Base-by-base conservation (phyloP, 495 filamentous ascomycete species). In the Podospora pseudoanserina region DNA sequence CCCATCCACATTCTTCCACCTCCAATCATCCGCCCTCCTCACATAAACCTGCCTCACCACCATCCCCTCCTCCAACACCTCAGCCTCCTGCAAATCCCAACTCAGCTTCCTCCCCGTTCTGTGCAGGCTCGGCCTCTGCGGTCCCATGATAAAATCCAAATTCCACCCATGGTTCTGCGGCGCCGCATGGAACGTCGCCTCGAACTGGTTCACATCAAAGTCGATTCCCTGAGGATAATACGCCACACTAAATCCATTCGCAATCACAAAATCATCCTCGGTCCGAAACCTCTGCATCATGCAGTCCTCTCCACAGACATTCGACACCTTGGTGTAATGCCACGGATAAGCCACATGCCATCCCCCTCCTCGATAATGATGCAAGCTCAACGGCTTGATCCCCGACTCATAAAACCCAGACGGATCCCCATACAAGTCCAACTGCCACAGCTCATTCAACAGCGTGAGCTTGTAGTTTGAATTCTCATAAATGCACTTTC, bases 331-430 rank as follows among this genome's bases (percentile, higher is more conserved):
- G 70, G 84, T 87, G 84, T 89, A 90, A 73, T 88, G 85, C 75
- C 86, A 86, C 7, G 89, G 84, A 32, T 87, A 82, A 49, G 81
- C 80, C 1, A 74, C 67, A 72, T 81, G 81, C 78, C 82, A 81
- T 60, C 84, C 84, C 67, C 82, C 83, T 39, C 84, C 84, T 69
- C 80, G 79, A 83, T 87, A 90, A 79, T 90, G 88, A 78, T 91
- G 89, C 62, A 91, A 81, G 60, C 85, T 86, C 49, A 89, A 79
- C 3, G 89, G 88, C 73, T 84, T 84, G 67, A 86, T 82, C 34
- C 89, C 89, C 13, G 86, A 86, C 75, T 91, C 89, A 73, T 88
- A 90, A 65, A 90, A 84, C 70, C 89, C 89, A 13, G 87, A 87
- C 11, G 88, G 84, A 65, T 90, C 87, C 27, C 87, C 86, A 60